These are phyloP conservation scores for Prinsepia uniflora DNA, from an alignment of 306 rosid genomes.

Conservation along the genomic window DNA sequence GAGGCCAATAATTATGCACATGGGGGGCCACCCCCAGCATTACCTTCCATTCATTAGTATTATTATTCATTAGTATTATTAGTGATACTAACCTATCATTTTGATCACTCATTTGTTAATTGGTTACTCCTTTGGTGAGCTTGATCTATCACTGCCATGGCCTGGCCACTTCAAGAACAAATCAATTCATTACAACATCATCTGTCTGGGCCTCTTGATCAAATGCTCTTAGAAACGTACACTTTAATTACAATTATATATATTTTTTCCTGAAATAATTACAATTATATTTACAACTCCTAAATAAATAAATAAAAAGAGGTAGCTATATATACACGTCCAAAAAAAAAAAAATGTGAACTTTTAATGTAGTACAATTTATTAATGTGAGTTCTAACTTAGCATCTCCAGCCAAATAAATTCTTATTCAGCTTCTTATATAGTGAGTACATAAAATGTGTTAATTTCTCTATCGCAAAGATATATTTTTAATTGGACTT, in stretches of 20 bases:
- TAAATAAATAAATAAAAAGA: too few relatives aligned
- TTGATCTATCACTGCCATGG: background rate
- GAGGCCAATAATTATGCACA: constrained; percentile 10
- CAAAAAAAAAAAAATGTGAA: too few relatives aligned
- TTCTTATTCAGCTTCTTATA: too few relatives aligned
- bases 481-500: too few relatives aligned
- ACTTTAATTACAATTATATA: constrained; percentile 8
- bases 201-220: background rate
- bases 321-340: too few relatives aligned
- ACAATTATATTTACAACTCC: background rate
- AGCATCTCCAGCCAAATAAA: too few relatives aligned
- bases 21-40: background rate
- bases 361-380: too few relatives aligned
- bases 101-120: background rate
- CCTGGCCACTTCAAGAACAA: constrained; percentile 12
- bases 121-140: background rate
- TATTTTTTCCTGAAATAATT: too few relatives aligned
- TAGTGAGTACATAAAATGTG: too few relatives aligned
- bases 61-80: background rate
- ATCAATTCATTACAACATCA: background rate
- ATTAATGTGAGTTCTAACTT: too few relatives aligned
- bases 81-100: background rate
- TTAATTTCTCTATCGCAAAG: too few relatives aligned
- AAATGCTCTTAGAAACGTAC: background rate
- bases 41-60: too few relatives aligned